Conservation (phyloP, 345 rosid genomes). For the Citrus sinensis region DNA sequence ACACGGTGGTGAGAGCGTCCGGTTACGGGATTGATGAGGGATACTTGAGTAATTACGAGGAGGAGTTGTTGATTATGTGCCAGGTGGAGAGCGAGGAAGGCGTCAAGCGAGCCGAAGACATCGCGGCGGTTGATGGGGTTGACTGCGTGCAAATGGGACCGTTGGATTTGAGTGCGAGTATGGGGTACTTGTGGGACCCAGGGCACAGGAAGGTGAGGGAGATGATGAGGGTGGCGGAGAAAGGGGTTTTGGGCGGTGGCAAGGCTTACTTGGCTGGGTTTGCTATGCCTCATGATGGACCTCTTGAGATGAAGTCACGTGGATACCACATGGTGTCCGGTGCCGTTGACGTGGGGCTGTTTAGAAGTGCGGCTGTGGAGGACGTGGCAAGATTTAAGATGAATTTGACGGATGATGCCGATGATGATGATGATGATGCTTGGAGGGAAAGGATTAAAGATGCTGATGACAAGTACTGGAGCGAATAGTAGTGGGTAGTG, state of each 20-base stretch:
- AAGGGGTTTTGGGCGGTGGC: slow-evolving; percentile 48
- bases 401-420: slow-evolving; percentile 24
- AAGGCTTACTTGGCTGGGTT: slow-evolving; percentile 71
- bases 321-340: slow-evolving; percentile 85
- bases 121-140: slow-evolving; percentile 80
- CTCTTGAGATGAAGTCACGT: slow-evolving; percentile 44
- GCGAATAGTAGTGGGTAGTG: slow-evolving; percentile 30
- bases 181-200: slow-evolving; percentile 92
- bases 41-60: slow-evolving; percentile 59
- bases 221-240: slow-evolving; percentile 67
- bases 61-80: slow-evolving; percentile 78
- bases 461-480: slow-evolving; percentile 62
- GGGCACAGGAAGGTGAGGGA: slow-evolving; percentile 83
- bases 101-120: slow-evolving; percentile 62
- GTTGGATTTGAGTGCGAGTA: slow-evolving; percentile 80
- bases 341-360: slow-evolving; percentile 68
- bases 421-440: slow-evolving; percentile 12
- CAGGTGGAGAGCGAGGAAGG: slow-evolving; percentile 82
- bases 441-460: slow-evolving; percentile 20
- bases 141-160: slow-evolving; percentile 97
- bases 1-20: slow-evolving; percentile 77
- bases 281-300: slow-evolving; percentile 68
- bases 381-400: slow-evolving; percentile 73
- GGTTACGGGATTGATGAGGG: slow-evolving; percentile 82
- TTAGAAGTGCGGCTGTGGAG: slow-evolving; percentile 60